A percentile compares a stretch with the other conserved stretches of the same genome.
Evolutionary conservation across 768 basidiomycete genomes (phyloP).

Genomic region (Pleurotus tuoliensis): DNA sequence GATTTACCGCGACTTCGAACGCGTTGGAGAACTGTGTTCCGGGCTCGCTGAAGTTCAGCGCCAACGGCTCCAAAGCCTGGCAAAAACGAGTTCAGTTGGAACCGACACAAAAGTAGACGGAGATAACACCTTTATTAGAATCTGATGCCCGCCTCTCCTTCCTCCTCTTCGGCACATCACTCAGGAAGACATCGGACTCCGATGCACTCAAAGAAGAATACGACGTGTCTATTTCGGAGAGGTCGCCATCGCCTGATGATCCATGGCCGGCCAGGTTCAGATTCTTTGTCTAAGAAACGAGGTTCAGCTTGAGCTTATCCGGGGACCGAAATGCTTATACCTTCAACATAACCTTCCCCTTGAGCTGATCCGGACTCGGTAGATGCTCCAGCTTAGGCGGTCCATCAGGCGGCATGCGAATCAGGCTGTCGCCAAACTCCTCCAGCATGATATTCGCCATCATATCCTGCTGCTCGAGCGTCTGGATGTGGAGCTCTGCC

Average conservation of each 20-base stretch:
- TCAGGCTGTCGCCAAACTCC: conserved; percentile 41
- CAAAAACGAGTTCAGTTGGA: not conserved
- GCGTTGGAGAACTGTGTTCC: conserved; percentile 37
- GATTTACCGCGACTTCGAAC: conserved; percentile 31
- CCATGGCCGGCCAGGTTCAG: conserved; percentile 39
- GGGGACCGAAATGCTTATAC: conserved; percentile 24
- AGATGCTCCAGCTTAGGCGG: conserved; percentile 47
- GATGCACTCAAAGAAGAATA: conserved; percentile 29
- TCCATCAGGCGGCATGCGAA: conserved; percentile 32
- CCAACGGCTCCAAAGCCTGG: conserved; percentile 26
- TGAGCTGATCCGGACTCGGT: conserved; percentile 88
- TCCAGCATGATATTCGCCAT: conserved; percentile 43
- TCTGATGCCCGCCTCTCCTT: conserved; percentile 20
- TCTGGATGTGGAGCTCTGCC: conserved; percentile 87
- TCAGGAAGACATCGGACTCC: conserved; percentile 30
- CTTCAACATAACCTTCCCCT: conserved; percentile 80
- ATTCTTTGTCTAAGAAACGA: conserved; percentile 61
- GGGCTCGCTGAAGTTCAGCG: conserved; percentile 30
- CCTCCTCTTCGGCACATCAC: conserved; percentile 9
- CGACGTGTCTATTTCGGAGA: conserved; percentile 20
- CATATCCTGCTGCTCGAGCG: conserved; percentile 49
- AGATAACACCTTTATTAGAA: conserved; percentile 26
- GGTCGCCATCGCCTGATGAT: conserved; percentile 12
- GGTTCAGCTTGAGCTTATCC: too few species aligned
- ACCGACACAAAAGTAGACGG: not conserved